Evolutionary conservation across 768 basidiomycete species (phyloP), one percentile per base, ranked within the genome.

Genomic region (Tricholomella constricta): DNA sequence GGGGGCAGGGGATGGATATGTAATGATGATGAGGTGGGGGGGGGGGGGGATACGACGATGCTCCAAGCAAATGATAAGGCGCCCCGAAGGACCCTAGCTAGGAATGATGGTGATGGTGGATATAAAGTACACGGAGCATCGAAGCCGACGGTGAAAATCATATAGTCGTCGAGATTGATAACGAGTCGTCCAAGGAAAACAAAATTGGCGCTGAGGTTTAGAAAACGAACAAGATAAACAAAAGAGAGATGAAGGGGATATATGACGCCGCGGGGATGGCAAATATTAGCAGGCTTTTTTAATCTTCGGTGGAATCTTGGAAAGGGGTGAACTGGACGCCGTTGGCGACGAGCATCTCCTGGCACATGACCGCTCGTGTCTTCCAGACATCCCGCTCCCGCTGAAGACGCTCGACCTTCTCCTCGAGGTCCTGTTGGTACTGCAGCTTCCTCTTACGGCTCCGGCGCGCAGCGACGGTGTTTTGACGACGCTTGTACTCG

Each of bases 381-480:
- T 74, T 81, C 85, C 83, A 87, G 56, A 69, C 61, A 62, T 86
- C 81, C 53, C 74, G 68, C 60, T 86, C 83, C 55, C 61, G 62
- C 57, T 71, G 70, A 67, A 81, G 62, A 12, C 47, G 64, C 46
- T 79, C 77, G 38, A 81, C 63, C n/a, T 58, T 69, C 8, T 72
- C 65, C 73, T 89, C 84, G 37, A 92, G 66, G 50, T 78, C 75
- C 51, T 79, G 77, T 64, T 88, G 81, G 59, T 89, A 79, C 70
- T 84, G 79, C 32, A 86, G 69, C 77, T 91, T 93, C 42, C 91
- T 78, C 78, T 83, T 82, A 10, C 90, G 76, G 59, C 82, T 85
- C 42, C 88, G 79, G 4, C 91, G 78, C 17, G 91, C 91, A 0
- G 91, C 91, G 6, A 91, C 66, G 4, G 89, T 91, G 63, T 92